These are phyloP conservation scores for Canariomyces notabilis DNA, from an alignment of 2,329 filamentous ascomycete species.

Conservation along the genomic window DNA sequence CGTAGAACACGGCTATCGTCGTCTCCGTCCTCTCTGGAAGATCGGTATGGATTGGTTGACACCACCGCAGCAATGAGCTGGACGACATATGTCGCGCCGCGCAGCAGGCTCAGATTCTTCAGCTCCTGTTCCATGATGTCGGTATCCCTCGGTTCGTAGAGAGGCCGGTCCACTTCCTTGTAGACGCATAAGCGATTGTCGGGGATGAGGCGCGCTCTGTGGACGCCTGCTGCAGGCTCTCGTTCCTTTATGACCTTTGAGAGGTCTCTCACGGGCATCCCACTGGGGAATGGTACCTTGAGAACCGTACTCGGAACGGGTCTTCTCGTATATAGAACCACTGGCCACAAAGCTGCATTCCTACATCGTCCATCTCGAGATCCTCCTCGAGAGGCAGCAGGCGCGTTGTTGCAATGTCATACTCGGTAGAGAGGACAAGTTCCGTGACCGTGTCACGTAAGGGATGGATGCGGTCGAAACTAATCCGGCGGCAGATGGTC, in stretches of 20 bases:
- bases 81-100: slow-evolving; percentile 16
- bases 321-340: slow-evolving; percentile 5
- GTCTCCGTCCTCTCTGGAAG: neutral
- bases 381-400: neutral
- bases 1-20: slow-evolving; percentile 8
- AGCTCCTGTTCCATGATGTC: slow-evolving; percentile 24
- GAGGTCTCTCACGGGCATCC: neutral
- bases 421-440: slow-evolving; percentile 4
- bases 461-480: slow-evolving; percentile 9
- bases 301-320: slow-evolving; percentile 8
- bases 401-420: no score
- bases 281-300: neutral
- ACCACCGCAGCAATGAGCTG: slow-evolving; percentile 21
- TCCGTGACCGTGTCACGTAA: slow-evolving; percentile 12
- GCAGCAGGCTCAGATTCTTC: slow-evolving; percentile 20
- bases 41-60: slow-evolving; percentile 16
- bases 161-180: slow-evolving; percentile 23
- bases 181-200: slow-evolving; percentile 18
- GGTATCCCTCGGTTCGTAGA: slow-evolving; percentile 23
- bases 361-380: slow-evolving; percentile 3
- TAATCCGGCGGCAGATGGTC: slow-evolving; percentile 9
- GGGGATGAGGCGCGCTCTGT: slow-evolving; percentile 1
- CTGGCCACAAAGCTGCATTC: slow-evolving; percentile 5
- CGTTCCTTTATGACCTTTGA: slow-evolving; percentile 6
- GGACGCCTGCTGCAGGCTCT: slow-evolving; percentile 2